Evolutionary conservation across 1,284 basidiomycete genomes (phyloP).

Genomic region (Ganoderma lucidum): DNA sequence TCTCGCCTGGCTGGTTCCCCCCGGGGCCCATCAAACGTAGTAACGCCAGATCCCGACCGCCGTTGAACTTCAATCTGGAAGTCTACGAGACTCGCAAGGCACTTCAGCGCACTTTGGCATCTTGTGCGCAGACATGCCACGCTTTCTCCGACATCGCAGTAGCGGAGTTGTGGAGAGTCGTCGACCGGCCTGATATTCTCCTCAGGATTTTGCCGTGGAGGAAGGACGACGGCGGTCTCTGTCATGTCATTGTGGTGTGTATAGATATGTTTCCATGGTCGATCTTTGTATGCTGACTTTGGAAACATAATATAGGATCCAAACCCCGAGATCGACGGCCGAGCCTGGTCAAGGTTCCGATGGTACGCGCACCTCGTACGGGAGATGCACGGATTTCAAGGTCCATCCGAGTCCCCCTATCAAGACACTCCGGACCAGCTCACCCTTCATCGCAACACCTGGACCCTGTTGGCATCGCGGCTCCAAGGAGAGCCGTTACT

Average conservation of each 20-base stretch:
- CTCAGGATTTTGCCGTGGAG: neutral
- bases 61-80: neutral
- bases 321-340: neutral
- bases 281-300: neutral
- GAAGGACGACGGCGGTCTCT: neutral
- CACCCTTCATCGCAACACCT: neutral
- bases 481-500: neutral
- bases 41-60: too few species aligned
- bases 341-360: neutral
- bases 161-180: neutral
- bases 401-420: neutral
- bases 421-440: neutral
- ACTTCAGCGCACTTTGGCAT: neutral
- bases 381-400: neutral
- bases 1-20: neutral
- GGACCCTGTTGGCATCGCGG: neutral
- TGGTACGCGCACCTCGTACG: neutral
- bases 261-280: too few species aligned
- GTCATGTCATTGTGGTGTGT: neutral
- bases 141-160: neutral
- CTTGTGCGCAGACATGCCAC: neutral
- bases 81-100: neutral
- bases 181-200: neutral
- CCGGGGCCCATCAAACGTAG: neutral
- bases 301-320: neutral